Conservation (phyloP, 2,329 filamentous ascomycete genomes). For the Dactylellina drechsleri region DNA sequence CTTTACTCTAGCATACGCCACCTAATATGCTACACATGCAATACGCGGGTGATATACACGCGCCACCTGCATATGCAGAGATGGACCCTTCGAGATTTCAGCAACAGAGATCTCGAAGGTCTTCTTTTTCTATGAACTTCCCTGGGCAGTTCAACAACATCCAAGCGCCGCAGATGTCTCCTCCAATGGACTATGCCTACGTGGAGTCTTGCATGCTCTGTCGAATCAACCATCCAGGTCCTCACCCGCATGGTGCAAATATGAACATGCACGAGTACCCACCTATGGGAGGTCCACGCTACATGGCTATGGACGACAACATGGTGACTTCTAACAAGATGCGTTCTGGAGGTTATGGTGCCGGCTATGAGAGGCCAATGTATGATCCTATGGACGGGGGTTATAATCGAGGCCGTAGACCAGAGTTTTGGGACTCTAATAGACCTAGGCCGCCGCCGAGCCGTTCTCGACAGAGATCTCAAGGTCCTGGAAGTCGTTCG, state of each 20-base stretch:
- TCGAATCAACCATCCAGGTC: slow-evolving; percentile 27
- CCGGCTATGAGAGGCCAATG: slow-evolving; percentile 19
- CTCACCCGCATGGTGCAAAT: slow-evolving; percentile 25
- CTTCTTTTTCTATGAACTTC: slow-evolving; percentile 35
- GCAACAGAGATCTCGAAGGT: slow-evolving; percentile 23
- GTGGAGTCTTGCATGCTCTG: slow-evolving; percentile 31
- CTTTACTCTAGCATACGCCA: slow-evolving; percentile 1
- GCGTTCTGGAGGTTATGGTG: slow-evolving; percentile 6
- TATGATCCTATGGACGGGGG: slow-evolving; percentile 36
- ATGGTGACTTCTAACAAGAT: slow-evolving; percentile 18
- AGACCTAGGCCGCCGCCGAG: not conserved
- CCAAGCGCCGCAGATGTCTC: not conserved
- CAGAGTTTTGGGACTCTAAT: slow-evolving; percentile 2
- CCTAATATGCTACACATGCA: slow-evolving; percentile 18
- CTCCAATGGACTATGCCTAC: slow-evolving; percentile 12
- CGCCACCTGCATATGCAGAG: slow-evolving; percentile 35
- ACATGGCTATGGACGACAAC: slow-evolving; percentile 28
- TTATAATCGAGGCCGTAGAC: slow-evolving; percentile 3
- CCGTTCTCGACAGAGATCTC: slow-evolving; percentile 13
- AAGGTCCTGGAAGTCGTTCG: not conserved
- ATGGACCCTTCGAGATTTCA: slow-evolving; percentile 26
- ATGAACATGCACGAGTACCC: slow-evolving; percentile 16
- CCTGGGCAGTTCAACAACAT: slow-evolving; percentile 7
- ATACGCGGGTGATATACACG: slow-evolving; percentile 29
- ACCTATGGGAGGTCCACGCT: slow-evolving; percentile 10